phyloP scores from a whole-genome alignment of 2,329 filamentous ascomycete genomes.

The Diaporthe amygdali region DNA sequence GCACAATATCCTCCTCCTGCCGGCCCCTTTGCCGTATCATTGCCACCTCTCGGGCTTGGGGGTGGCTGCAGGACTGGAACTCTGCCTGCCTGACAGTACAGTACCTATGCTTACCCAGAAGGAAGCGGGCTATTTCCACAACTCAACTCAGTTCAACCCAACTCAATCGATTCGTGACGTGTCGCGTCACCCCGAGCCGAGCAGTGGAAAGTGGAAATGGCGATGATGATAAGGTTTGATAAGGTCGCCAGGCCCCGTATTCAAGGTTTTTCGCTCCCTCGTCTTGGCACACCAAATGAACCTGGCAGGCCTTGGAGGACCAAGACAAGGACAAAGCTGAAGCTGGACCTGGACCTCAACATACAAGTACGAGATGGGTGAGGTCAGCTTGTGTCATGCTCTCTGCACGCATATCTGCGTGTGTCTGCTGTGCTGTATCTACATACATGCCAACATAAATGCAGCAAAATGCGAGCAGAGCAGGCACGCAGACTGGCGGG shows the following conservation, averaged over 20 bases:
- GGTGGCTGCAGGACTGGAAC: neutral
- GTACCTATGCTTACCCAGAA: neutral
- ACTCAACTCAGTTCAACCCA: neutral
- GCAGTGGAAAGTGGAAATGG: neutral
- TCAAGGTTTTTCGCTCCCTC: neutral
- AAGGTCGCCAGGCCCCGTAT: neutral
- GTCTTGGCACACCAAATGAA: neutral
- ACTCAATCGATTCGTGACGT: neutral
- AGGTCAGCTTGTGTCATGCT: neutral
- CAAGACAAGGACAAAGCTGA: no score
- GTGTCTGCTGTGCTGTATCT: no score
- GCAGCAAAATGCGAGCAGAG: neutral
- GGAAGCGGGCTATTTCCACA: no score
- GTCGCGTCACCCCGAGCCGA: neutral
- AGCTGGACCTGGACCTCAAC: no score
- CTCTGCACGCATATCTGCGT: no score
- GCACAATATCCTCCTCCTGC: neutral
- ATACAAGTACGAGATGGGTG: neutral
- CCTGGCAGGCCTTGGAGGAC: no score
- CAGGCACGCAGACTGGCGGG: neutral
- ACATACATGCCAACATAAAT: no score
- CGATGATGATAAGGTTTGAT: slow-evolving; percentile 1
- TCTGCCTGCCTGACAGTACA: no score
- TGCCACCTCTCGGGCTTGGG: neutral
- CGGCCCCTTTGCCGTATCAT: neutral